Evolutionary conservation across 768 basidiomycete genomes (phyloP).

Genomic region (Daedaleopsis sinensis): DNA sequence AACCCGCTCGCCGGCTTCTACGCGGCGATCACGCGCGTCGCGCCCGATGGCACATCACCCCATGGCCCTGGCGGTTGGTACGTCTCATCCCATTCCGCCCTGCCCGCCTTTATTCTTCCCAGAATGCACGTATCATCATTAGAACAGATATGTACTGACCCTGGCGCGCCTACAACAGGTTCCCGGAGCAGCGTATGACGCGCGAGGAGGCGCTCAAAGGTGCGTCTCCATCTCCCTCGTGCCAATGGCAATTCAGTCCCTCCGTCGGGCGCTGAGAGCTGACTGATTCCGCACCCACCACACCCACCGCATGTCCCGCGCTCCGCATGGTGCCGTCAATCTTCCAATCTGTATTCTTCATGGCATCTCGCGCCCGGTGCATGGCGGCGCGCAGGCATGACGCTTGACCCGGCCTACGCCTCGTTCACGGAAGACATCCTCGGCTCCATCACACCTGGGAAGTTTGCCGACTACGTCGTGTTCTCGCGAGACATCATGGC

Average conservation of each 20-base stretch:
- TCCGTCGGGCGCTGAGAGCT: neutral
- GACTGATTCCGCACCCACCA: neutral
- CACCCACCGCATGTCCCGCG: neutral
- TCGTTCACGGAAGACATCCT: slow-evolving; percentile 74
- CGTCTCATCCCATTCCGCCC: slow-evolving; percentile 23
- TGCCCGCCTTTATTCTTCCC: slow-evolving; percentile 1
- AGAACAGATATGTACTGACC: too few relatives aligned
- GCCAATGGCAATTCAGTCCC: neutral
- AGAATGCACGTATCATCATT: too few relatives aligned
- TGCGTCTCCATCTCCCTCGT: slow-evolving; percentile 24
- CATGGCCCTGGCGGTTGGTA: slow-evolving; percentile 86
- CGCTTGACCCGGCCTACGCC: slow-evolving; percentile 85
- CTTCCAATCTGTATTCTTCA: neutral
- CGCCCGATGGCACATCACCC: slow-evolving; percentile 72
- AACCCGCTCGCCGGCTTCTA: slow-evolving; percentile 87
- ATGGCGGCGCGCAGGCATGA: slow-evolving; percentile 61
- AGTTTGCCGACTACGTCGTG: slow-evolving; percentile 85
- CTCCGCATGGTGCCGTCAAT: neutral
- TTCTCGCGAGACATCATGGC: slow-evolving; percentile 83
- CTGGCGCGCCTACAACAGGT: slow-evolving; percentile 49
- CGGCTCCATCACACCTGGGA: slow-evolving; percentile 80
- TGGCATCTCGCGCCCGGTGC: neutral
- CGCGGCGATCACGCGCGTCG: slow-evolving; percentile 81
- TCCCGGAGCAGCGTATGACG: slow-evolving; percentile 77
- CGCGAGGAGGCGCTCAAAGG: slow-evolving; percentile 79